Percentiles rank a stretch among this genome's conserved stretches.
These are phyloP conservation scores for Blechomonas ayalai DNA, from an alignment of 208 protist genomes.

Conservation along the genomic window DNA sequence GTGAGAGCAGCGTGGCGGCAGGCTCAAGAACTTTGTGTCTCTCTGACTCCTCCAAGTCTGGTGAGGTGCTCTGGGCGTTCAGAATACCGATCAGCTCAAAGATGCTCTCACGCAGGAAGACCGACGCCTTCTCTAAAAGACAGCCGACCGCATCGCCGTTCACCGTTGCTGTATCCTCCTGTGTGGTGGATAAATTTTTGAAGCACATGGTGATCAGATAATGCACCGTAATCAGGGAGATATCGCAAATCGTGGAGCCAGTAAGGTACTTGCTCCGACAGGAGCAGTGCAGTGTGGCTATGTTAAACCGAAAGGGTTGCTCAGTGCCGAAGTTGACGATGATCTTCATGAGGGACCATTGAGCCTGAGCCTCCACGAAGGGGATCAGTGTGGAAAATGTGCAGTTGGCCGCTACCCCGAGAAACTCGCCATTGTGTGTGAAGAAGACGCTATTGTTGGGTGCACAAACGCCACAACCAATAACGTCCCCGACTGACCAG, in stretches of 20 bases:
- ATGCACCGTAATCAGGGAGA: constrained; percentile 52
- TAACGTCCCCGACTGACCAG: constrained; percentile 74
- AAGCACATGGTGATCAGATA: constrained; percentile 76
- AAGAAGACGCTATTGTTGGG: constrained; percentile 82
- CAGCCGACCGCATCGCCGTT: constrained; percentile 53
- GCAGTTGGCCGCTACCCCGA: constrained; percentile 58
- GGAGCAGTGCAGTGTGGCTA: constrained; percentile 65
- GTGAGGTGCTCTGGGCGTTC: constrained; percentile 1
- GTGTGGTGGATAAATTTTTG: constrained; percentile 27
- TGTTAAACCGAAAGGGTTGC: constrained; percentile 75
- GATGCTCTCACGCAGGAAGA: constrained; percentile 48
- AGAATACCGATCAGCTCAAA: constrained; percentile 31
- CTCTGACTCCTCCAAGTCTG: constrained; percentile 2
- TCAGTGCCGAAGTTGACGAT: constrained; percentile 87
- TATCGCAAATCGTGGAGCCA: constrained; percentile 39
- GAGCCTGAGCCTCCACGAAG: constrained; percentile 50
- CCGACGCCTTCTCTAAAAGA: constrained; percentile 53
- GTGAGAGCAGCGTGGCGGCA: constrained; percentile 33
- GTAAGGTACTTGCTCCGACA: constrained; percentile 48
- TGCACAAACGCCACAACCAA: constrained; percentile 78
- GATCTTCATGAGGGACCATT: constrained; percentile 56
- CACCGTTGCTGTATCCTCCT: constrained; percentile 7
- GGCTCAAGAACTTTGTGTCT: constrained; percentile 13
- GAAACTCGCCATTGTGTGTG: constrained; percentile 79
- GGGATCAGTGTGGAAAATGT: constrained; percentile 45